Evolutionary conservation across 495 filamentous ascomycete species (phyloP), one percentile per base, ranked within the genome.

Genomic region (Xylaria sp.): DNA sequence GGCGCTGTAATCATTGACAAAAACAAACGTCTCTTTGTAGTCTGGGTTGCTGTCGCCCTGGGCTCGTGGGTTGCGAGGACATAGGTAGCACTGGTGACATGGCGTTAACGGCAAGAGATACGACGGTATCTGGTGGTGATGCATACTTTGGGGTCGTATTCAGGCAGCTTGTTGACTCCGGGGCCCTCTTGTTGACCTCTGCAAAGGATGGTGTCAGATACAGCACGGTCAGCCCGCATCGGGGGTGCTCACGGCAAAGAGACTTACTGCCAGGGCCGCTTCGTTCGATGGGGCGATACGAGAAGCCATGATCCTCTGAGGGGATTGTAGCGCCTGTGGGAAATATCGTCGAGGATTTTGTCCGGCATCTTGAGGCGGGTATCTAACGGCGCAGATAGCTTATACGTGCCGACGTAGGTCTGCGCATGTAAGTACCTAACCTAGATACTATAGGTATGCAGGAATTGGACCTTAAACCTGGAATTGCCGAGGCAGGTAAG

Each of bases 1-100:
- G 14, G 96, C 96, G 74, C 93, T 95, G 79, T 96, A 99, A 80
- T 99, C 96, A 76, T 99, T 99, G 55, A 98, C 93, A 72, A 99
- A 99, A 14, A 95, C 91, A 74, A 97, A 98, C 0, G 95, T 97
- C 68, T 85, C 89, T 43, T 91, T 84, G 78, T 98, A 99, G 35
- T 92, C 84, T 0, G 96, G 97, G 78, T 98, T 99, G 71, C 79
- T 78, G 75, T 97, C 93, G 68, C 96, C 97, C 76, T 93, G 90
- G 2, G 95, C 96, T n/a, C 96, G 90, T 73, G 90, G 86, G 78
- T 99, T 99, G 43, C 94, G 90, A 1, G 96, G 96, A 78, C 96
- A 99, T n/a, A 99, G 88, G 77, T 97, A 99, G 82, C 96, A 99
- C 81, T 73, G 7, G 29, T 3, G n/a, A 50, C 26, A n/a, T 5